A percentile compares a stretch with the other conserved stretches of the same genome.
Conservation (phyloP, 441 rosid species). For the Gossypium davidsonii region DNA sequence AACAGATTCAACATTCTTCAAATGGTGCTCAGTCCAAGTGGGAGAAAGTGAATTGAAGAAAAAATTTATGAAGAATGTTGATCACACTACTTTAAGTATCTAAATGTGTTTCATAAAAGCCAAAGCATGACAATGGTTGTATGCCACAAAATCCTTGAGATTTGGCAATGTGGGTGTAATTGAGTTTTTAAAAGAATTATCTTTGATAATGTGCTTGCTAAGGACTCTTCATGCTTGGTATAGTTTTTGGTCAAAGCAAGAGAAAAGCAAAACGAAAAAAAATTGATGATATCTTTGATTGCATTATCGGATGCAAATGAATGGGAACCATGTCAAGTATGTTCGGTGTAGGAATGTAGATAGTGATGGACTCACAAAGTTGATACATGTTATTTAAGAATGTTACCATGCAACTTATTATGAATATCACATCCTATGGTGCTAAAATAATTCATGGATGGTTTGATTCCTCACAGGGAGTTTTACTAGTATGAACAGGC, state of each 20-base stretch:
- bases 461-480: not conserved
- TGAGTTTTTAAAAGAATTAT: not conserved
- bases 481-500: not conserved
- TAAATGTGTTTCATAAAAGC: not conserved
- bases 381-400: not conserved
- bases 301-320: not conserved
- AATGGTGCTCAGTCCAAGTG: slow-evolving; percentile 6
- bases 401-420: too few relatives aligned
- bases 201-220: not conserved
- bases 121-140: not conserved
- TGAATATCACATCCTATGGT: not conserved
- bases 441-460: not conserved
- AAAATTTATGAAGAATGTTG: not conserved
- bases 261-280: not conserved
- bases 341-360: not conserved
- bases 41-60: slow-evolving; percentile 1
- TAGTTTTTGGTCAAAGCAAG: not conserved
- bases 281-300: not conserved
- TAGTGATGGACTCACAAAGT: not conserved
- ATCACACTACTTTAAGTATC: not conserved
- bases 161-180: not conserved
- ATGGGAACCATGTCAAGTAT: not conserved
- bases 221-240: not conserved
- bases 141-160: not conserved
- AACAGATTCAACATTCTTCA: not conserved